Percentiles rank a stretch among this genome's conserved stretches.
phyloP scores from a whole-genome alignment of 352 stramenopile species.

The Thraustotheca clavata region DNA sequence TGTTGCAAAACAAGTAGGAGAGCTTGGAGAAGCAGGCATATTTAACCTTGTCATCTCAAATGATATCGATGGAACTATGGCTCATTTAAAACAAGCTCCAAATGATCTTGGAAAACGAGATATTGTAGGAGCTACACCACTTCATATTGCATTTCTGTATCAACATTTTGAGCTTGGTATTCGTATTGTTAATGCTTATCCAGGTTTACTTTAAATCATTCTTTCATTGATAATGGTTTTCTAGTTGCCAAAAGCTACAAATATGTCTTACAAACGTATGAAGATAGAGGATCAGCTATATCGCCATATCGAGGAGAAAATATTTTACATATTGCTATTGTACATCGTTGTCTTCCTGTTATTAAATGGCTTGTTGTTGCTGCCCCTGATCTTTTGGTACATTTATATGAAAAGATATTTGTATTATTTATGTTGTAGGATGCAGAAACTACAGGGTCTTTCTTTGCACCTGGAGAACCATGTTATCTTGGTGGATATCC shows the following conservation, averaged over 20 bases:
- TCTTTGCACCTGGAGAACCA: constrained; percentile 38
- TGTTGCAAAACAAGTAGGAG: constrained; percentile 48
- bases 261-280: constrained; percentile 27
- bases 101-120: constrained; percentile 34
- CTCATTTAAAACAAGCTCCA: constrained; percentile 30
- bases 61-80: constrained; percentile 25
- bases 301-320: constrained; percentile 57
- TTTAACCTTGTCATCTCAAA: constrained; percentile 44
- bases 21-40: constrained; percentile 42
- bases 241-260: constrained; percentile 12
- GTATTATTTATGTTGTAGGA: neutral
- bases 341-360: constrained; percentile 35
- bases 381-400: constrained; percentile 31
- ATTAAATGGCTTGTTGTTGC: constrained; percentile 34
- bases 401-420: neutral
- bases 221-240: neutral
- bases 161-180: constrained; percentile 47
- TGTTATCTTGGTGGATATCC: constrained; percentile 59
- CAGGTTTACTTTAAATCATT: neutral
- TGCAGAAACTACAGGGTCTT: constrained; percentile 39
- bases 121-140: constrained; percentile 36
- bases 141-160: constrained; percentile 54
- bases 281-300: constrained; percentile 7
- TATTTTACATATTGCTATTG: constrained; percentile 55
- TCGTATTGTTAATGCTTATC: constrained; percentile 26